phyloP scores from a whole-genome alignment of 2,329 filamentous ascomycete genomes.

The Fonsecaea pedrosoi region DNA sequence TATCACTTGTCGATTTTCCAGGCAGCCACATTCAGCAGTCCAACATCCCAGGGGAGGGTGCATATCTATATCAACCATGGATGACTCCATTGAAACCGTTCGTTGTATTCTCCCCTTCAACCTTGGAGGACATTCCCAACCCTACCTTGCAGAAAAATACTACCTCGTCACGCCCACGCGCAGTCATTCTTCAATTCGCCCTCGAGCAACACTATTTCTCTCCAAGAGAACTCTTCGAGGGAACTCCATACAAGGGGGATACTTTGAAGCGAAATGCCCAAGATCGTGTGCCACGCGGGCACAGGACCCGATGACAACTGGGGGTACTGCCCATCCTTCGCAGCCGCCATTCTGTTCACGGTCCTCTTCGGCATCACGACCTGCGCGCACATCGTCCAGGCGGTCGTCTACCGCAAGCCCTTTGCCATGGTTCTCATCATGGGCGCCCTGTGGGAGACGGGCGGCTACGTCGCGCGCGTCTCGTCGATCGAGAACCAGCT shows the following conservation, averaged over 20 bases:
- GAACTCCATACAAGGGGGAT: neutral
- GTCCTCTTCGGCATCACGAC: conserved; percentile 47
- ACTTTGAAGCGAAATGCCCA: conserved; percentile 6
- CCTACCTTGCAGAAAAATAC: neutral
- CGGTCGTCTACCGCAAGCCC: conserved; percentile 46
- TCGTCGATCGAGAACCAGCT: conserved; percentile 35
- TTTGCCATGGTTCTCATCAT: conserved; percentile 56
- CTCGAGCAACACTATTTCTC: neutral
- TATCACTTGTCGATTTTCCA: conserved; percentile 1
- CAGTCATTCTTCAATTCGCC: neutral
- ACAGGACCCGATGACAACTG: conserved; percentile 37
- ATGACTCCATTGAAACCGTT: neutral
- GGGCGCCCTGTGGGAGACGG: conserved; percentile 53
- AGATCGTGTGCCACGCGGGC: conserved; percentile 25
- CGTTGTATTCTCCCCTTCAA: neutral
- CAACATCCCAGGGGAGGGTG: neutral
- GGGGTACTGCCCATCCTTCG: conserved; percentile 49
- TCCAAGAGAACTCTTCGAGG: no score
- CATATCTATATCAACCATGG: conserved; percentile 4
- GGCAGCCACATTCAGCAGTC: conserved; percentile 11
- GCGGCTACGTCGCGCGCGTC: conserved; percentile 47
- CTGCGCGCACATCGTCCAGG: conserved; percentile 47
- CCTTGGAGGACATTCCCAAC: neutral
- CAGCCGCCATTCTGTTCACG: conserved; percentile 47
- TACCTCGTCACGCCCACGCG: neutral